Percentiles rank a stretch among this genome's conserved stretches.
phyloP scores from a whole-genome alignment of 2,329 filamentous ascomycete species.

The Coniochaeta sp. region DNA sequence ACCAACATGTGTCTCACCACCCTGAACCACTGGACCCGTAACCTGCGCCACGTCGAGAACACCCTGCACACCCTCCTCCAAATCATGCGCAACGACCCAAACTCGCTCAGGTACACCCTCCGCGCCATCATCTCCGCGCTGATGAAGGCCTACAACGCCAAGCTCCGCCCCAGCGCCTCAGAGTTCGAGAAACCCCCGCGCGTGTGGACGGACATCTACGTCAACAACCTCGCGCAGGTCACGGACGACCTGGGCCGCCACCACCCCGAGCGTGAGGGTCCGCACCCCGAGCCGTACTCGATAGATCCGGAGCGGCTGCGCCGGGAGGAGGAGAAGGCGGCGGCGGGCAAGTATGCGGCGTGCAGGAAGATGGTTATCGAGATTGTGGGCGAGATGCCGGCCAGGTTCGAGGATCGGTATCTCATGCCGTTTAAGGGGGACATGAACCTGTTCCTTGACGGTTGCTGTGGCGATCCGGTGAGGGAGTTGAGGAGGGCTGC shows the following conservation, averaged over 20 bases:
- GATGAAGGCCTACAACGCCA: constrained; percentile 25
- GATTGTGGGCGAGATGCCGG: constrained; percentile 40
- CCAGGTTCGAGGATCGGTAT: constrained; percentile 38
- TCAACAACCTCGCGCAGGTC: neutral
- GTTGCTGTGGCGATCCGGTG: constrained; percentile 46
- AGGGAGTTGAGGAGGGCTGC: constrained; percentile 45
- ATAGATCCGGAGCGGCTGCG: neutral
- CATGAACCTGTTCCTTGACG: constrained; percentile 39
- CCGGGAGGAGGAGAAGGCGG: neutral
- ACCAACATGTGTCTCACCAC: constrained; percentile 42
- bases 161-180: neutral
- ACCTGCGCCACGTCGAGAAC: constrained; percentile 26
- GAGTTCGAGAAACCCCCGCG: constrained; percentile 12
- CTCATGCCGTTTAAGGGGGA: constrained; percentile 35
- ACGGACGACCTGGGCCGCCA: too few species aligned
- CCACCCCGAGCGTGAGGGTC: too few species aligned
- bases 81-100: constrained; percentile 38
- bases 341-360: constrained; percentile 8
- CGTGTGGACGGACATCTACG: constrained; percentile 8
- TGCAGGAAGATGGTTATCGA: constrained; percentile 41
- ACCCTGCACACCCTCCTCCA: constrained; percentile 41
- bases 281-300: too few species aligned
- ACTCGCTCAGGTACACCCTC: constrained; percentile 39
- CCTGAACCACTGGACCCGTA: too few species aligned
- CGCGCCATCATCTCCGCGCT: constrained; percentile 40